phyloP scores from a whole-genome alignment of 768 basidiomycete genomes.

The Lyophyllum shimeji region DNA sequence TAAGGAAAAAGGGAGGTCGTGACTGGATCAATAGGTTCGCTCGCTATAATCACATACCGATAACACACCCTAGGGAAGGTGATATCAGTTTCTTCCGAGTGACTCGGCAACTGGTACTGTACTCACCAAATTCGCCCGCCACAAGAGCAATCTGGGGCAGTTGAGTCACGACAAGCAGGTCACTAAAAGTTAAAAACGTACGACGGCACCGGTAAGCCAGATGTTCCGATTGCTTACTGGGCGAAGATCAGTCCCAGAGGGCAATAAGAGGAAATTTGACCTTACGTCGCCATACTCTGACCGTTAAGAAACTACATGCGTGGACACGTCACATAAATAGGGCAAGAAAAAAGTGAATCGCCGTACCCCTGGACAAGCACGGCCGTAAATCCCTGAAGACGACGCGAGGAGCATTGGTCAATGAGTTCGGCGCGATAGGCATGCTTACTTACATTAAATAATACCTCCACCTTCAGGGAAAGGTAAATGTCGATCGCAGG shows the following conservation, averaged over 20 bases:
- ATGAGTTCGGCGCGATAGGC: background rate
- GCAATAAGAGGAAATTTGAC: background rate
- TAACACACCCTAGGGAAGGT: conserved; percentile 21
- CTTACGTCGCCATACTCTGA: conserved; percentile 46
- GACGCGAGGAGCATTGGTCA: background rate
- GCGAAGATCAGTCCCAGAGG: conserved; percentile 3
- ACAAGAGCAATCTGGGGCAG: conserved; percentile 29
- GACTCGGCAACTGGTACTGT: background rate
- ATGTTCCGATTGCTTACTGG: conserved; percentile 45
- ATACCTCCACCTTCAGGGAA: conserved; percentile 40
- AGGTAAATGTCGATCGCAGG: background rate
- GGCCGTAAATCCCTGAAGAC: conserved; percentile 40
- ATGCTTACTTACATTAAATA: conserved; percentile 42
- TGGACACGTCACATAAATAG: conserved; percentile 1
- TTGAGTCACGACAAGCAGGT: background rate
- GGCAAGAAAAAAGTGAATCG: background rate
- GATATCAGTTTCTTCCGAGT: background rate
- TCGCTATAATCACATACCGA: conserved; percentile 26
- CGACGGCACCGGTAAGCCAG: conserved; percentile 31
- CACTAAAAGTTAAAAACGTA: conserved; percentile 19
- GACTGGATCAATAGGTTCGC: background rate
- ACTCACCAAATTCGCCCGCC: conserved; percentile 39
- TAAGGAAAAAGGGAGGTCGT: background rate
- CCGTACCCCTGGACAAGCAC: conserved; percentile 47
- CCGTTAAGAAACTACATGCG: conserved; percentile 38